Conservation (phyloP, 805 yeast species). For the Hanseniaspora meyeri region DNA sequence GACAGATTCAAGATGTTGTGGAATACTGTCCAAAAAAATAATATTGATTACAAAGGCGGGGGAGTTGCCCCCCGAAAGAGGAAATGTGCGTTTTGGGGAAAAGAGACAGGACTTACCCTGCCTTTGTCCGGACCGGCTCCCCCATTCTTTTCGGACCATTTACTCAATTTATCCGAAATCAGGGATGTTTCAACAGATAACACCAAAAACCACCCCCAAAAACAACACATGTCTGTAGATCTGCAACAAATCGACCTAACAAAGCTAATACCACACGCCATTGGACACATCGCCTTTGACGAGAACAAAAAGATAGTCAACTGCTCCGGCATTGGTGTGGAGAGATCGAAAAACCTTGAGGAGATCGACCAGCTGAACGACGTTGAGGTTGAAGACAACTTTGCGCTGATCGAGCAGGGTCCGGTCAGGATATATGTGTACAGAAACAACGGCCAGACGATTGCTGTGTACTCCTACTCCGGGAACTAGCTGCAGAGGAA, state of each 20-base stretch:
- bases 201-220: too few species aligned
- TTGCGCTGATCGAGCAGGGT: slow-evolving; percentile 19
- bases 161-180: too few species aligned
- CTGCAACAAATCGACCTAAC: slow-evolving; percentile 13
- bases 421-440: slow-evolving; percentile 20
- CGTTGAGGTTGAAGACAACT: slow-evolving; percentile 21
- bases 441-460: slow-evolving; percentile 21
- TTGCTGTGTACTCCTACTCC: slow-evolving; percentile 20
- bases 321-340: slow-evolving; percentile 25
- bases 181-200: too few species aligned
- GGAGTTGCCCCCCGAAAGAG: too few species aligned
- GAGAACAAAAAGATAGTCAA: slow-evolving; percentile 24
- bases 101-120: too few species aligned
- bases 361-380: slow-evolving; percentile 22
- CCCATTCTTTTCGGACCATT: too few species aligned
- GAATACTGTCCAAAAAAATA: too few species aligned
- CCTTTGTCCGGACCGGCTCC: too few species aligned
- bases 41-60: too few species aligned
- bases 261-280: slow-evolving; percentile 19
- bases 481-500: background rate
- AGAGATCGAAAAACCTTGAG: slow-evolving; percentile 16
- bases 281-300: slow-evolving; percentile 26
- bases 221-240: slow-evolving; percentile 3
- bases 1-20: too few species aligned
- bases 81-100: too few species aligned